Evolutionary conservation across 139 green algal species (phyloP), one percentile per base, ranked within the genome.

Genomic region (Monoraphidium neglectum): DNA sequence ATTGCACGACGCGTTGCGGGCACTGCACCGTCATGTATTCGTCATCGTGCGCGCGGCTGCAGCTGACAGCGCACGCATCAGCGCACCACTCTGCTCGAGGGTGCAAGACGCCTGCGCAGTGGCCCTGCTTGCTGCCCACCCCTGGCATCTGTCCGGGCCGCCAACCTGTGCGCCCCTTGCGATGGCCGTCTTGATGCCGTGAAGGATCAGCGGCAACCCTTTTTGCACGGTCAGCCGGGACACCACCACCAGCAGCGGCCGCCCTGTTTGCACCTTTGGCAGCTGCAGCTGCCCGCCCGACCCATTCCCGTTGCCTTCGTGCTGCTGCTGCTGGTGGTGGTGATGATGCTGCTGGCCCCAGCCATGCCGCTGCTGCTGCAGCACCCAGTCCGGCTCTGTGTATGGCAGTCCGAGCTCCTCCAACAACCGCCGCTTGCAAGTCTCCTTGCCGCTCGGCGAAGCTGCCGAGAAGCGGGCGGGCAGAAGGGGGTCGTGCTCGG

Each of bases 221-320:
- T 97, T 96, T 79, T 96, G 92, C 65, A 94, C 90, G 46, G 98
- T 95, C 37, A 98, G 88, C 0, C 95, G 83, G 13, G 88, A 94
- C 40, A 98, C 81, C 47, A 93, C 91, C 0, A 86, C 90, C 4
- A 98, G 74, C 40, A 98, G 76, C 12, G 95, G 95, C 53, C 88
- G 89, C 15, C 77, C 51, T 16, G 84, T n/a, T n/a, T n/a, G n/a
- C n/a, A n/a, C 68, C 57, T 68, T 16, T 72, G 67, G 18, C 24
- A 32, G 37, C 40, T 10, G 1, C 33, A 4, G 53, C 30, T 65
- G 40, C 66, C 38, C 8, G 35, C 15, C 35, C 53, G 8, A 3
- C 51, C 56, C 35, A 37, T 64, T 51, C 33, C 24, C 40, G 24
- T 38, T n/a, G n/a, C 35, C 47, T 43, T 65, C 26, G 26, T 63